phyloP scores from a whole-genome alignment of 2,329 filamentous ascomycete genomes.

The Hypoxylon sp. region DNA sequence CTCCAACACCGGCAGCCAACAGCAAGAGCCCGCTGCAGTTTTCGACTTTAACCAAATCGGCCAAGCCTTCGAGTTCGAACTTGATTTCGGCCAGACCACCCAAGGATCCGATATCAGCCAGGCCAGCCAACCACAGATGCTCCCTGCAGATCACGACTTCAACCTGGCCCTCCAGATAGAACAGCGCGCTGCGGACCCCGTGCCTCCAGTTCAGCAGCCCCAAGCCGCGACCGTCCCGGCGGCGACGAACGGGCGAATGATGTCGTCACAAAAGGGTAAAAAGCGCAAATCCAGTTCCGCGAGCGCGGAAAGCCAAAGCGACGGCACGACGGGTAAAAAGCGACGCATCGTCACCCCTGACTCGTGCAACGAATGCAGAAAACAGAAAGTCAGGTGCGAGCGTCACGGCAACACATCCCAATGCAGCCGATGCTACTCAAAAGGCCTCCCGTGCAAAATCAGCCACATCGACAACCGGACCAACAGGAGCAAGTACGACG shows the following conservation, averaged over 20 bases:
- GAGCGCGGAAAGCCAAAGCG: neutral
- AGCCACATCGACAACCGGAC: constrained; percentile 11
- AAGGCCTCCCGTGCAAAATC: neutral
- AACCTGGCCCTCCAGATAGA: neutral
- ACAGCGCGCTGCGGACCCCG: neutral
- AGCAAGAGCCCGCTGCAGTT: neutral
- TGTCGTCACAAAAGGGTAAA: constrained; percentile 3
- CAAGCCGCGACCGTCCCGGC: neutral
- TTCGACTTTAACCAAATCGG: no score
- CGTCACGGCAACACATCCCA: neutral
- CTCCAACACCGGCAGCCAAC: neutral
- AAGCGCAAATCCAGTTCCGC: neutral
- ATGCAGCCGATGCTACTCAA: constrained; percentile 6
- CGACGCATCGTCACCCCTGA: neutral
- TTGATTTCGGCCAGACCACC: no score
- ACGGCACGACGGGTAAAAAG: neutral
- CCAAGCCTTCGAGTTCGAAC: no score
- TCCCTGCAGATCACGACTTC: no score
- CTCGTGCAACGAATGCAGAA: constrained; percentile 7
- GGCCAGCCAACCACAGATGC: no score
- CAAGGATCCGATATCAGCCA: no score
- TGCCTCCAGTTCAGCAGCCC: neutral
- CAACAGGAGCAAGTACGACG: constrained; percentile 8
- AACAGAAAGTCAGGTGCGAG: constrained; percentile 11
- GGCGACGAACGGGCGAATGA: no score